phyloP scores from a whole-genome alignment of 106 monocot genomes.

The Hemerocallis citrina region DNA sequence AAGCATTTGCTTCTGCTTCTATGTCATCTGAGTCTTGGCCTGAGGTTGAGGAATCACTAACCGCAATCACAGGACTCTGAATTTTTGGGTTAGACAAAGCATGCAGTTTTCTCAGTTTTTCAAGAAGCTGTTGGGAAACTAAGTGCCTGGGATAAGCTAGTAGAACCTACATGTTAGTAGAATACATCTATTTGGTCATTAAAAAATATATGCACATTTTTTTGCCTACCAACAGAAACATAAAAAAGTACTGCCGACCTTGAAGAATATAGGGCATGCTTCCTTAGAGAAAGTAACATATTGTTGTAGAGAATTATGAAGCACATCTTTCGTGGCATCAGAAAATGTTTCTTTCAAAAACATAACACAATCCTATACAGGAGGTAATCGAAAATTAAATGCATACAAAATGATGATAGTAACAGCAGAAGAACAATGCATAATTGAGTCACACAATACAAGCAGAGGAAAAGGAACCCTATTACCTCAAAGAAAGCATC shows the following conservation, averaged over 20 bases:
- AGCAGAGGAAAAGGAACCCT: background rate
- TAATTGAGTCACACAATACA: no score
- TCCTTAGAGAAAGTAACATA: slow-evolving; percentile 29
- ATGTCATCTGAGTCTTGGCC: slow-evolving; percentile 40
- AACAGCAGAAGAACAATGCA: background rate
- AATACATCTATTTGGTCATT: background rate
- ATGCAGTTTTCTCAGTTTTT: slow-evolving; percentile 42
- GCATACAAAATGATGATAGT: background rate
- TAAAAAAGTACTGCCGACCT: slow-evolving; percentile 27
- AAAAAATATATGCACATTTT: no score
- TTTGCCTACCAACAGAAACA: no score
- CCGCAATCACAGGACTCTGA: background rate
- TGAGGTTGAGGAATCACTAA: slow-evolving; percentile 14
- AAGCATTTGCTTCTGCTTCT: slow-evolving; percentile 66
- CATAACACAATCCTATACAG: slow-evolving; percentile 47
- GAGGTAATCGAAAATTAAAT: background rate
- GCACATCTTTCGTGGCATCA: slow-evolving; percentile 20
- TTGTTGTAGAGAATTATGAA: slow-evolving; percentile 21
- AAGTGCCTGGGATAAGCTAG: slow-evolving; percentile 30
- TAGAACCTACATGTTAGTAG: slow-evolving; percentile 35
- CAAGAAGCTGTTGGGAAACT: slow-evolving; percentile 28
- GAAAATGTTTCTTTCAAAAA: slow-evolving; percentile 34
- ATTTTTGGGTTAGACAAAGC: slow-evolving; percentile 12
- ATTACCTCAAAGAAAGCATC: slow-evolving; percentile 67
- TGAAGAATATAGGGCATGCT: slow-evolving; percentile 40